A percentile compares a stretch with the other conserved stretches of the same genome.
These are phyloP conservation scores for Aspergillus mulundensis DNA, from an alignment of 495 filamentous ascomycete genomes.

Conservation along the genomic window DNA sequence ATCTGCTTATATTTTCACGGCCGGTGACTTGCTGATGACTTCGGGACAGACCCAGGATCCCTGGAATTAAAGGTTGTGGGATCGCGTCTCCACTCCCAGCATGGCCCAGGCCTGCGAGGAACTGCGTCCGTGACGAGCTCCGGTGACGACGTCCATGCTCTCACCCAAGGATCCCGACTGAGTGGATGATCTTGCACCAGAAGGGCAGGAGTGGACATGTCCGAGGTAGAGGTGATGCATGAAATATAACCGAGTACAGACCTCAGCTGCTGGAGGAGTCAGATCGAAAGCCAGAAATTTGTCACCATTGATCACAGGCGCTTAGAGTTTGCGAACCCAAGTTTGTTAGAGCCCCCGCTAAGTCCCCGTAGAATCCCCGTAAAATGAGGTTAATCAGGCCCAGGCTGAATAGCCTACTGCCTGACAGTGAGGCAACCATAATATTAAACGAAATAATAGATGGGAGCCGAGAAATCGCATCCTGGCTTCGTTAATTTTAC, in stretches of 20 bases:
- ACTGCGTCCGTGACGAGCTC: background rate
- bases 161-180: background rate
- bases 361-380: background rate
- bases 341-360: background rate
- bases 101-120: slow-evolving; percentile 6
- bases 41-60: slow-evolving; percentile 18
- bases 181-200: slow-evolving; percentile 1
- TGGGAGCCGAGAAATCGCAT: background rate
- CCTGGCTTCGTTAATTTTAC: background rate
- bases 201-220: background rate
- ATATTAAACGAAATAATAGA: background rate
- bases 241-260: background rate
- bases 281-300: slow-evolving; percentile 6
- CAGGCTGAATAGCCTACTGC: background rate
- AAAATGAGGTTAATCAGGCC: background rate
- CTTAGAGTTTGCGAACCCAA: background rate
- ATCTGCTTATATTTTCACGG: background rate
- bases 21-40: background rate
- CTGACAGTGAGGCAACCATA: background rate
- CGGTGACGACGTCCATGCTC: background rate
- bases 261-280: slow-evolving; percentile 4
- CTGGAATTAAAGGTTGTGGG: slow-evolving; percentile 20
- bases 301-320: background rate
- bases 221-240: background rate
- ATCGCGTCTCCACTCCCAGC: slow-evolving; percentile 20